Base-by-base conservation (phyloP, 192 early-diverging fungal species). In the Coemansia sp. region DNA sequence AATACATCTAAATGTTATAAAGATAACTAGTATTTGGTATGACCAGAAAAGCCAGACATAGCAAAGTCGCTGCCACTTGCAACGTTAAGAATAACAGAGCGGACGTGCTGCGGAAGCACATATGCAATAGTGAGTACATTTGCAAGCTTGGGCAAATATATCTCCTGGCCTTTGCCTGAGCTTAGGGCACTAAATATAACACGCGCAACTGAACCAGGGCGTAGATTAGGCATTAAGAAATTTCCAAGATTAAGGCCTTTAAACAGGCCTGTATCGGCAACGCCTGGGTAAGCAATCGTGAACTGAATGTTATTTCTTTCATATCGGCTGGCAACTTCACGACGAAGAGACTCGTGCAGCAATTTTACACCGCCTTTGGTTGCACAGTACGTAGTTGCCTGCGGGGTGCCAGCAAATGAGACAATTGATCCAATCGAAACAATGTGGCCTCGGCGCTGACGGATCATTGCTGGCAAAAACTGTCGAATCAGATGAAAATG, bases 381-480 rank as follows among this genome's bases (percentile, higher is more conserved):
- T 14, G 92, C 88, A 56, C 87, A 86, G 70, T 95, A 95, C 60
- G 87, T 88, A 19, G 84, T 87, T 79, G 79, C 76, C 50, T 81
- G 84, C 4, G 83, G 80, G 8, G 84, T 63, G 17, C 78, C 78
- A 25, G 71, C 70, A 70, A 84, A 82, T 14, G 66, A 68, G 29
- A 70, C 64, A 10, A 76, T 68, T 19, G 70, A 65, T 32, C 62
- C 76, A 23, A 69, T 60, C 7, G 83, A 69, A 73, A 93, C 89
- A 65, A 95, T 88, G 63, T 93, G 92, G 23, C 93, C 93, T 29
- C 86, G 84, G 60, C 88, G 84, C 21, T 65, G 67, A 29, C 83
- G 77, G n/a, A 93, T 62, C 88, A 95, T 89, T 12, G 79, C 84
- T 9, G 90, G 89, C 58, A 93, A 71, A 66, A 93, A 92, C 23